Conservation (phyloP, 106 monocot species). For the Xerophyta viscosa region DNA sequence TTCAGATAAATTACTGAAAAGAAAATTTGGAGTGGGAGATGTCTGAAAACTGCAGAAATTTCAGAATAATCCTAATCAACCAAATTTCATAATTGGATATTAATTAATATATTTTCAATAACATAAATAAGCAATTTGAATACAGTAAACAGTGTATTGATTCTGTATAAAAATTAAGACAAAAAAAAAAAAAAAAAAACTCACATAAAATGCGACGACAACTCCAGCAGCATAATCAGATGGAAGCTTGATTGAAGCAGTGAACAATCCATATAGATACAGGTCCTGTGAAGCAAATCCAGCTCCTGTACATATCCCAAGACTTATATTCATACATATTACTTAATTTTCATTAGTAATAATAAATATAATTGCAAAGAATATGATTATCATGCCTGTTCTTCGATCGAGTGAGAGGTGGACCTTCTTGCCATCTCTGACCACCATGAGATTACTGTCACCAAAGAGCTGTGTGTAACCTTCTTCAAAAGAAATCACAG, state of each 20-base stretch:
- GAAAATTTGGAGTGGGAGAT: no score
- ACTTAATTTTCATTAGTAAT: background rate
- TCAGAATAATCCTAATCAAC: no score
- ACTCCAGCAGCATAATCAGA: constrained; percentile 55
- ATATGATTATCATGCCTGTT: constrained; percentile 14
- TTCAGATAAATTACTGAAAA: no score
- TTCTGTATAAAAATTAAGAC: background rate
- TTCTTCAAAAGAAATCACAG: constrained; percentile 40
- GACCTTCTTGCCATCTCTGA: constrained; percentile 32
- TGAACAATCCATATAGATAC: constrained; percentile 55
- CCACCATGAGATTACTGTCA: constrained; percentile 41
- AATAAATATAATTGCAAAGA: background rate
- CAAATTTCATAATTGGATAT: no score
- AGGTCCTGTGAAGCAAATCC: constrained; percentile 51
- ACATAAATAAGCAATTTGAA: no score
- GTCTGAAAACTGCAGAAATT: no score
- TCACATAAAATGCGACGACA: constrained; percentile 64
- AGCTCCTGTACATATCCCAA: constrained; percentile 19
- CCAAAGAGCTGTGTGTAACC: constrained; percentile 58
- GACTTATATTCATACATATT: background rate
- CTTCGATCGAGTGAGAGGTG: constrained; percentile 47
- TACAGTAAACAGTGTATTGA: no score
- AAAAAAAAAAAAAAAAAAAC: constrained; percentile 1
- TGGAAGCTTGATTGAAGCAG: constrained; percentile 62
- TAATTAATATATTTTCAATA: no score